A percentile compares a stretch with the other conserved stretches of the same genome.
Conservation (phyloP, 1,284 basidiomycete genomes). For the Cutaneotrichosporon sp. region DNA sequence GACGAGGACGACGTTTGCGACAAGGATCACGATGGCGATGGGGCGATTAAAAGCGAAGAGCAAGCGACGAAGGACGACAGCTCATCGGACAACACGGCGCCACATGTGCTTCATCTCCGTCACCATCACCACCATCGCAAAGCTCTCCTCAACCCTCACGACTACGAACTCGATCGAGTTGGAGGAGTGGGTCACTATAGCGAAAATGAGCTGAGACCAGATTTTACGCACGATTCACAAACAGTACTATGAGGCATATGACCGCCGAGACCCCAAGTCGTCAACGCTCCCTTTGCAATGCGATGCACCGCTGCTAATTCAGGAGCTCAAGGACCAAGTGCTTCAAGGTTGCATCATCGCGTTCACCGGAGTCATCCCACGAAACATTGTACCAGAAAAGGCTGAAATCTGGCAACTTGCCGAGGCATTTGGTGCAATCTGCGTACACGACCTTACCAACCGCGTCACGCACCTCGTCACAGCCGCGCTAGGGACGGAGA, state of each 20-base stretch:
- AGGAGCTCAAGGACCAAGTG: slow-evolving; percentile 67
- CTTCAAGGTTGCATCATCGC: slow-evolving; percentile 72
- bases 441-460: slow-evolving; percentile 63
- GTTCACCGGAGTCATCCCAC: slow-evolving; percentile 90
- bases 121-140: slow-evolving; percentile 24
- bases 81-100: not conserved
- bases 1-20: slow-evolving; percentile 3
- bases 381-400: slow-evolving; percentile 68
- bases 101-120: slow-evolving; percentile 2
- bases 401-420: slow-evolving; percentile 81
- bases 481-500: slow-evolving; percentile 82
- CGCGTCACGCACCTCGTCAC: slow-evolving; percentile 86
- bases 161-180: slow-evolving; percentile 75
- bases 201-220: slow-evolving; percentile 46
- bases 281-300: slow-evolving; percentile 21
- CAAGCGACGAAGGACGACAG: not conserved
- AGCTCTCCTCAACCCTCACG: slow-evolving; percentile 76
- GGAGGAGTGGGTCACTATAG: slow-evolving; percentile 55
- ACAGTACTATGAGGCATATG: slow-evolving; percentile 60
- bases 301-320: slow-evolving; percentile 53
- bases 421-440: slow-evolving; percentile 78
- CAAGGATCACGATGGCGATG: not conserved
- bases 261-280: slow-evolving; percentile 10
- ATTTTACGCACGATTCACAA: slow-evolving; percentile 71
- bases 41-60: slow-evolving; percentile 8